phyloP scores from a whole-genome alignment of 306 rosid genomes.

The Gleditsia sinensis region DNA sequence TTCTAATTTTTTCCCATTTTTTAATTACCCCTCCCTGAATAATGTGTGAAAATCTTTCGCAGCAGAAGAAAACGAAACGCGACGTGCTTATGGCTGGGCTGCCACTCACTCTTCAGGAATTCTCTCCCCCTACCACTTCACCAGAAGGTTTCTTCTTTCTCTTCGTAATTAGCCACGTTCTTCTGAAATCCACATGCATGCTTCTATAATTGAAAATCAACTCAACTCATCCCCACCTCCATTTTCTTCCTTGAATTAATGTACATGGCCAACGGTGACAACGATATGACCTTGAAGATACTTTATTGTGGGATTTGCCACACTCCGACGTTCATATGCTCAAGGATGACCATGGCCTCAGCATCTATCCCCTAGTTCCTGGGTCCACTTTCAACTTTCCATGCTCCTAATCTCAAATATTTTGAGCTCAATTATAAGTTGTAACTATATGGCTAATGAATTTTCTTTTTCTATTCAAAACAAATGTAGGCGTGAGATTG shows the following conservation, averaged over 20 bases:
- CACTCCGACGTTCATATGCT: background rate
- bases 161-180: background rate
- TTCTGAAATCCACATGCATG: too few species aligned
- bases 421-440: background rate
- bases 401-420: too few species aligned
- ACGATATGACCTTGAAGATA: background rate
- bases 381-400: background rate
- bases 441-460: background rate
- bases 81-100: background rate
- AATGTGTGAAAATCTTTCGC: background rate
- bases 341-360: background rate
- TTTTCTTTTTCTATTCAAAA: background rate
- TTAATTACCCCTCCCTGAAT: background rate
- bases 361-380: background rate
- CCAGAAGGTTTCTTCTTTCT: background rate
- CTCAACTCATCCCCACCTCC: too few species aligned
- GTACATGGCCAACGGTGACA: background rate
- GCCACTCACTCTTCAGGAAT: background rate
- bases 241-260: too few species aligned
- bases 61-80: background rate
- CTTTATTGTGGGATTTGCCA: background rate
- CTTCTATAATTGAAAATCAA: too few species aligned
- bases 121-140: slow-evolving; percentile 18
- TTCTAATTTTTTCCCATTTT: too few species aligned
- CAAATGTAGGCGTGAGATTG: slow-evolving; percentile 34